Conservation (phyloP, 75 land plant genomes). For the Ceratopteris richardii region DNA sequence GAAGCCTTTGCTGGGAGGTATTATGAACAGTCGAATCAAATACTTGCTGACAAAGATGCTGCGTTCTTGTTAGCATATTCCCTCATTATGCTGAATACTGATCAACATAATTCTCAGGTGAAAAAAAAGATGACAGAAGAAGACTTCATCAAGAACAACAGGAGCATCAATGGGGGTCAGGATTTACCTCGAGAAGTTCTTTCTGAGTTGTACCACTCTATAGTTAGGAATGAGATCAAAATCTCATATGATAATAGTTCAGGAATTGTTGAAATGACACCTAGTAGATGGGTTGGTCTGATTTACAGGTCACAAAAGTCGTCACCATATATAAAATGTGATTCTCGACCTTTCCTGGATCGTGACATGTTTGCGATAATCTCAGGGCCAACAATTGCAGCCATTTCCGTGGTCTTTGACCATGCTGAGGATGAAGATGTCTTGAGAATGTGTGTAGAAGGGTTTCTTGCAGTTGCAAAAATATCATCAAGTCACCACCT, state of each 20-base stretch:
- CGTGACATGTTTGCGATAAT: constrained; percentile 80
- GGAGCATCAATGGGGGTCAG: constrained; percentile 64
- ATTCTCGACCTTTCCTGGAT: constrained; percentile 47
- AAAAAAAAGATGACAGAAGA: constrained; percentile 98
- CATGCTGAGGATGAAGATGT: constrained; percentile 76
- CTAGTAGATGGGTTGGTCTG: constrained; percentile 73
- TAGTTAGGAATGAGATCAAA: constrained; percentile 60
- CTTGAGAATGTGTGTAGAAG: constrained; percentile 59
- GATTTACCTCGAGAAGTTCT: constrained; percentile 85
- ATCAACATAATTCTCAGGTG: constrained; percentile 93
- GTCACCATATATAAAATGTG: constrained; percentile 45
- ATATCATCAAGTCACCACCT: constrained; percentile 63
- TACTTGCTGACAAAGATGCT: constrained; percentile 72
- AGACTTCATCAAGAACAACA: constrained; percentile 87
- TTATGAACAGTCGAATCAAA: constrained; percentile 59
- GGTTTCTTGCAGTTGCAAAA: constrained; percentile 59
- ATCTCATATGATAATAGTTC: constrained; percentile 35
- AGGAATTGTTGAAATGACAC: constrained; percentile 55
- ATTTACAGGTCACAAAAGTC: constrained; percentile 42
- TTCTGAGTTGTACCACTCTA: constrained; percentile 71
- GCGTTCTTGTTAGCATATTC: constrained; percentile 80
- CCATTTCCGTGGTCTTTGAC: constrained; percentile 85
- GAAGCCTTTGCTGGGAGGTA: constrained; percentile 89
- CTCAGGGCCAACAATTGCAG: constrained; percentile 82
- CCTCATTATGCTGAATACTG: constrained; percentile 92